A percentile compares a stretch with the other conserved stretches of the same genome.
Evolutionary conservation across 2,329 filamentous ascomycete species (phyloP).

Genomic region (Sporothrix schenckii): DNA sequence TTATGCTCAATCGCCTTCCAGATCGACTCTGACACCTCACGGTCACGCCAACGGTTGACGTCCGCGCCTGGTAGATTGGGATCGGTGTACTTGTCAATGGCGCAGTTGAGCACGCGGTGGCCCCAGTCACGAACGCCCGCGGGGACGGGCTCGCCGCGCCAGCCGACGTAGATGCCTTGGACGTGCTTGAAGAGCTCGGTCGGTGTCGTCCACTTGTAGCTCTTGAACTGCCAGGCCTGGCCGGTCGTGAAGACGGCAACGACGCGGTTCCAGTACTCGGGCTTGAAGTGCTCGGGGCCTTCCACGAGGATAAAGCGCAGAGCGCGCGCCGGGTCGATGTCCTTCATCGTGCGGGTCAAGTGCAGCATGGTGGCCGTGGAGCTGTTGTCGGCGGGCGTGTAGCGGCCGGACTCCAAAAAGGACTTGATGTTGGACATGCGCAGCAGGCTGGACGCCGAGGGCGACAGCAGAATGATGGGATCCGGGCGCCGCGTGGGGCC

Average conservation of each 20-base stretch:
- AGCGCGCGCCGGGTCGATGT: conserved; percentile 69
- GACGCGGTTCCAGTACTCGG: conserved; percentile 94
- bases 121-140: conserved; percentile 82
- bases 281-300: conserved; percentile 90
- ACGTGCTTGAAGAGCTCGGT: conserved; percentile 88
- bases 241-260: conserved; percentile 97
- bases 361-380: conserved; percentile 80
- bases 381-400: conserved; percentile 73
- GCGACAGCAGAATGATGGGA: conserved; percentile 95
- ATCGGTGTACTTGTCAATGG: conserved; percentile 81
- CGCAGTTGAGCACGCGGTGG: conserved; percentile 74
- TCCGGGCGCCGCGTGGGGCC: conserved; percentile 60
- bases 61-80: conserved; percentile 51
- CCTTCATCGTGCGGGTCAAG: conserved; percentile 74
- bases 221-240: conserved; percentile 98
- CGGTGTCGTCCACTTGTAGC: conserved; percentile 92
- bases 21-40: conserved; percentile 88
- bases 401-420: conserved; percentile 85
- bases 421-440: conserved; percentile 95
- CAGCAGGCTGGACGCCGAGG: conserved; percentile 90
- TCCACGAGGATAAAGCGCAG: conserved; percentile 96
- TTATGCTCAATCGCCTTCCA: conserved; percentile 87
- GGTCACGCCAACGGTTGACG: conserved; percentile 74
- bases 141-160: conserved; percentile 80
- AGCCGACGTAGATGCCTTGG: conserved; percentile 85